Base-by-base conservation (phyloP, 2,329 filamentous ascomycete species). In the Fonsecaea nubica region DNA sequence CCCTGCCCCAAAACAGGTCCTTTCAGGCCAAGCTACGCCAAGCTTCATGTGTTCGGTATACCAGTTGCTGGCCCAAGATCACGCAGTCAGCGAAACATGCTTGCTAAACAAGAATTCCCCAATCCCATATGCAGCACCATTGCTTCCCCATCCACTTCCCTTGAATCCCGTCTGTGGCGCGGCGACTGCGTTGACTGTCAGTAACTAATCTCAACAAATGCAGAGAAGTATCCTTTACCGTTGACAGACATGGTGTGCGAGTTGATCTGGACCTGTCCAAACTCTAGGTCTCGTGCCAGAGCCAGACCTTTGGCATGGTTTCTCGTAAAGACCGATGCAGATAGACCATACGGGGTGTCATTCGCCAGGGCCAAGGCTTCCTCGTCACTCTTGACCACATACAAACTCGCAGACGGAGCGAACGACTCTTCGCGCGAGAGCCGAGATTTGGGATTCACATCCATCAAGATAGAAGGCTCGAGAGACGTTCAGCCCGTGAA, bases 391-490 rank as follows among this genome's bases (percentile, higher is more conserved):
- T 87, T 86, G 66, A 97, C 92, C 78, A 91, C 91, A 88, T 93
- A 92, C 18, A 97, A 87, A 0, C 92, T 89, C 73, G 97, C 93
- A 21, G 96, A 87, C 0, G 93, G 93, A 0, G 93, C 93, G 75
- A 97, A 97, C 0, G 93, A 96, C 82, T 97, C 93, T 72, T 96
- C 92, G 18, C 84, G 92, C 91, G 96, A 96, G 67, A 96, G 89
- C 5, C 82, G 81, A 92, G 96, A 96, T 67, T 83, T 83, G 79
- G 97, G 21, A 32, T 93, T 87, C 68, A 94, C 91, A 71, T 89
- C 86, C 12, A 86, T 90, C 65, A 97, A 83, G 25, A 97, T 85
- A 6, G 91, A 93, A 13, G 93, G 93, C 75, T 88, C 87, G 69
- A 97, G 88, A 75, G 90, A 97, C 81, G 96, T 96, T 62, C 15